Conservation (phyloP, 306 rosid species). For the Senna siamea region DNA sequence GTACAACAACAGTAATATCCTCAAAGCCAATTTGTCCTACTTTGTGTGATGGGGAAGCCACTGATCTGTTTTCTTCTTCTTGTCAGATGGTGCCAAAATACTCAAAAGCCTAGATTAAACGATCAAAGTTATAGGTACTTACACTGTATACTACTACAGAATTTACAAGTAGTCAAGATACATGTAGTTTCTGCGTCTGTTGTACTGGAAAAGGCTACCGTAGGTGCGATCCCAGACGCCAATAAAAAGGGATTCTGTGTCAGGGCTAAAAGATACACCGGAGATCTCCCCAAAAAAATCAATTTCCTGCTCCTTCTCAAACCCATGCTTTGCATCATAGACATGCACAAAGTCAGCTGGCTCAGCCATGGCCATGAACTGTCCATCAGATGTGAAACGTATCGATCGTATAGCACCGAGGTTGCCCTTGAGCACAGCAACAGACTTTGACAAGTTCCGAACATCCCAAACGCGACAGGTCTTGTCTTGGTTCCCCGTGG, state of each 20-base stretch:
- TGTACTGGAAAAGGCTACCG: slow-evolving; percentile 87
- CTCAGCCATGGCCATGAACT: slow-evolving; percentile 86
- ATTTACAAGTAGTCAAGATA: slow-evolving; percentile 72
- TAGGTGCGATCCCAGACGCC: slow-evolving; percentile 91
- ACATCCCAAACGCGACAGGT: slow-evolving; percentile 88
- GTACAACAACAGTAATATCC: slow-evolving; percentile 1
- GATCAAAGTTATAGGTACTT: slow-evolving; percentile 40
- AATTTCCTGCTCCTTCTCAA: slow-evolving; percentile 78
- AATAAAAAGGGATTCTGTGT: slow-evolving; percentile 78
- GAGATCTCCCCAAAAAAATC: slow-evolving; percentile 93
- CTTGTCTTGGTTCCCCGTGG: slow-evolving; percentile 95
- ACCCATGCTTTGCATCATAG: slow-evolving; percentile 72
- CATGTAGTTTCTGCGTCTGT: slow-evolving; percentile 57
- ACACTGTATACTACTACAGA: slow-evolving; percentile 40
- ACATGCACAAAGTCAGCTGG: slow-evolving; percentile 93
- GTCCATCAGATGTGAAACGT: slow-evolving; percentile 81
- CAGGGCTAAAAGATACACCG: slow-evolving; percentile 94
- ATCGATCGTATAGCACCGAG: slow-evolving; percentile 87
- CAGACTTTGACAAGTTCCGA: slow-evolving; percentile 77
- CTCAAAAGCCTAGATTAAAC: slow-evolving; percentile 37
- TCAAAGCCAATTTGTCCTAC: background rate
- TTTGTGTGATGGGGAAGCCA: slow-evolving; percentile 35
- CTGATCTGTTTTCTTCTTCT: slow-evolving; percentile 16
- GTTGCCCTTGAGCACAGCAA: slow-evolving; percentile 83
- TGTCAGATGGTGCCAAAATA: slow-evolving; percentile 35